Evolutionary conservation across 192 early-diverging fungal genomes (phyloP), one percentile per base, ranked within the genome.

Genomic region (Backusella sp.): DNA sequence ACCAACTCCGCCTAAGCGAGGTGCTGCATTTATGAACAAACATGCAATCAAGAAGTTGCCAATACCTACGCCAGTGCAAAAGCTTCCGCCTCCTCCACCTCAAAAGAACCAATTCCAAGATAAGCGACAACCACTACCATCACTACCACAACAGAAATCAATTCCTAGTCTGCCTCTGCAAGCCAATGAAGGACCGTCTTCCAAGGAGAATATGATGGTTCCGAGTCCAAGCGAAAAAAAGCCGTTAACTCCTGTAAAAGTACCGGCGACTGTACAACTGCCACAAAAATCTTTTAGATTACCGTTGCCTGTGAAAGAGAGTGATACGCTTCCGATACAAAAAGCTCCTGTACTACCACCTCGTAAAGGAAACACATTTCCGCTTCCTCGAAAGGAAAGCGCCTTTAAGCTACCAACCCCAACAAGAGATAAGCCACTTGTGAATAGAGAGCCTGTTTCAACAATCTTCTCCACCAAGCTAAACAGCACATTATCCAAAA

Each of bases 271-370:
- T 62, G 56, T 62, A 62, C 56, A 28, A 23, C 56, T 23, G 23
- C 26, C 26, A 26, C 23, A 62, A 62, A 62, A 62, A 28, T 26
- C 56, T 62, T 62, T 62, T 62, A 62, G 56, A 62, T 26, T 62
- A 11, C 56, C 56, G 56, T 62, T 62, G 56, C 56, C 23, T 62
- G 23, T 62, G 56, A 62, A 62, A 62, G 12, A 62, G 9, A 62
- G 56, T 12, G 23, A 14, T 28, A 62, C 23, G 3, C 26, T 62
- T 62, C 56, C 56, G 56, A 62, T 28, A 28, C 56, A 49, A 49
- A 49, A n/a, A n/a, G 46, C 56, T 62, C 56, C 23, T 62, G 56
- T 62, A 62, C 56, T n/a, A 62, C 56, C 56, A 62, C 56, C 56
- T 12, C 56, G 23, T 14, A 62, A 28, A 62, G 56, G 56, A 62